Conservation (phyloP, 495 filamentous ascomycete species). For the Sordaria brevicollis region DNA sequence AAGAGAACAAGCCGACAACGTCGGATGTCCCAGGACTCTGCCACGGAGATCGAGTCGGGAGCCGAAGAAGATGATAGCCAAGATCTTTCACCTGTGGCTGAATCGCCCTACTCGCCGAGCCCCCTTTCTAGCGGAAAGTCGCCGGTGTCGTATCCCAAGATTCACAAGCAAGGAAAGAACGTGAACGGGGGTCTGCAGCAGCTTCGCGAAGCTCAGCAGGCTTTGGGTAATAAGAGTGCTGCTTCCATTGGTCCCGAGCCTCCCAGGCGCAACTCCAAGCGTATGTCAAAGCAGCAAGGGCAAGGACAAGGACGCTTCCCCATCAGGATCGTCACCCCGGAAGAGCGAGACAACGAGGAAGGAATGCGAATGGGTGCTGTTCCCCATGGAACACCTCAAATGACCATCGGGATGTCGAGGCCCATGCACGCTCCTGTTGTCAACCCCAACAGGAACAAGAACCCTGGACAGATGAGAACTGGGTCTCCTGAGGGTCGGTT, state of each 20-base stretch:
- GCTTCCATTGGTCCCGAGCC: not conserved
- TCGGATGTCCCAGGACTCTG: conserved; percentile 14
- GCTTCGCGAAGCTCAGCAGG: not conserved
- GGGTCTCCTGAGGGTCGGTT: conserved; percentile 16
- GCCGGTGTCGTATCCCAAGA: conserved; percentile 34
- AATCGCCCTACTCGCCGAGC: conserved; percentile 23
- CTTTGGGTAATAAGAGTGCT: not conserved
- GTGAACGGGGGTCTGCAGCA: not conserved
- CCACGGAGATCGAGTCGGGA: conserved; percentile 21
- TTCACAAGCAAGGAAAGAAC: conserved; percentile 19
- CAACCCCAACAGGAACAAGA: conserved; percentile 12
- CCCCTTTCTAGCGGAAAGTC: conserved; percentile 20
- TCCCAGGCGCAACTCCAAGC: not conserved
- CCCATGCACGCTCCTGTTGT: conserved; percentile 7
- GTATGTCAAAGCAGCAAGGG: not conserved
- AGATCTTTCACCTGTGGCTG: conserved; percentile 34
- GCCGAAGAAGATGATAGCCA: conserved; percentile 13
- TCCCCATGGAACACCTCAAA: not conserved
- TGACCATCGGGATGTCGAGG: not conserved
- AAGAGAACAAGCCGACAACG: conserved; percentile 1
- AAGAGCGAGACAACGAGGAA: not conserved
- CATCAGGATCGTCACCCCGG: not conserved
- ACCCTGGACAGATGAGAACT: conserved; percentile 14
- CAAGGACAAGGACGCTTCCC: not conserved
- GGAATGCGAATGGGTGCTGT: not conserved